Conservation (phyloP, 1,284 basidiomycete genomes). For the Marasmius tenuissimus region DNA sequence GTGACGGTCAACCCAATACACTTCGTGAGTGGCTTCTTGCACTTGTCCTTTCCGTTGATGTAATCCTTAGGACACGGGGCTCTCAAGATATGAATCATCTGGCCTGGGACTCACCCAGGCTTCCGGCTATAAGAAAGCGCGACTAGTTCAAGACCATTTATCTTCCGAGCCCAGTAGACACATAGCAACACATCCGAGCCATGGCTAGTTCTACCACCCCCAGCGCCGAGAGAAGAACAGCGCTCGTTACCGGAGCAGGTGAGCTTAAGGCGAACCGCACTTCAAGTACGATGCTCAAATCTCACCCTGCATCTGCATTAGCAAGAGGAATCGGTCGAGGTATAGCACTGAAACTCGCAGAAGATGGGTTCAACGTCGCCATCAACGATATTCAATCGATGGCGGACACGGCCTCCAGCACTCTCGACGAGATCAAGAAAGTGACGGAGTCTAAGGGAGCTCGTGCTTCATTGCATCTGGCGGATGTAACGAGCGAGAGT, state of each 20-base stretch:
- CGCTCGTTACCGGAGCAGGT: neutral
- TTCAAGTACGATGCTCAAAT: neutral
- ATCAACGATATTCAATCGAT: slow-evolving; percentile 21
- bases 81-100: no score
- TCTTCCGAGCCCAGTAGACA: no score
- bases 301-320: neutral
- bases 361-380: slow-evolving; percentile 20
- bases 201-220: neutral
- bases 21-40: no score
- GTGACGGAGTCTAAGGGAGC: slow-evolving; percentile 1
- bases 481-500: slow-evolving; percentile 25
- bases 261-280: neutral
- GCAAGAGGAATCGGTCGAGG: slow-evolving; percentile 43
- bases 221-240: neutral
- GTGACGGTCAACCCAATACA: no score
- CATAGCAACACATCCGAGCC: no score
- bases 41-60: no score
- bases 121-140: no score
- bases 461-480: slow-evolving; percentile 12
- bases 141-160: no score
- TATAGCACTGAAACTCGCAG: slow-evolving; percentile 37
- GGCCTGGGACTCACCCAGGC: no score
- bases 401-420: neutral
- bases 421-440: slow-evolving; percentile 9
- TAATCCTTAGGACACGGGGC: no score